phyloP scores from a whole-genome alignment of 108 stramenopile genomes.

The Ochromonas danica region DNA sequence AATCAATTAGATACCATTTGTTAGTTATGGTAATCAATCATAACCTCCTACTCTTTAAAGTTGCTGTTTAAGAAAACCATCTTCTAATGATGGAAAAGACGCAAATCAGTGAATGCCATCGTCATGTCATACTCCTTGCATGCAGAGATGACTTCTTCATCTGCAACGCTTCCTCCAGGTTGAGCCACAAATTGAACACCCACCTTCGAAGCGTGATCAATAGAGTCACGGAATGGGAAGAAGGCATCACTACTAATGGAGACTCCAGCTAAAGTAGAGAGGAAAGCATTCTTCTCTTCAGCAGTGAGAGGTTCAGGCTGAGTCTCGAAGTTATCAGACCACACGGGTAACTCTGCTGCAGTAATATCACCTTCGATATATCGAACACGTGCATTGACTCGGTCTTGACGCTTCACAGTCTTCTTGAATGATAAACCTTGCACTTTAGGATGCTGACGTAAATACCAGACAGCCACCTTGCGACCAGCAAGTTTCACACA shows the following conservation, averaged over 20 bases:
- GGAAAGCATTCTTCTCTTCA: slow-evolving; percentile 83
- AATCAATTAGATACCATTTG: no score
- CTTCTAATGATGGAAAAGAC: slow-evolving; percentile 95
- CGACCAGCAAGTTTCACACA: slow-evolving; percentile 97
- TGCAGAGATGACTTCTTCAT: slow-evolving; percentile 79
- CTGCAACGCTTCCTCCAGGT: slow-evolving; percentile 92
- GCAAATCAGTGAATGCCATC: slow-evolving; percentile 90
- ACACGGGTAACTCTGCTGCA: slow-evolving; percentile 76
- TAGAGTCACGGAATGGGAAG: slow-evolving; percentile 98
- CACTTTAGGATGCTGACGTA: slow-evolving; percentile 97
- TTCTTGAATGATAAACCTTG: slow-evolving; percentile 83
- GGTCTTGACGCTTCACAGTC: slow-evolving; percentile 91
- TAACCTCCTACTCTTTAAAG: no score
- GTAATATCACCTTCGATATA: slow-evolving; percentile 97
- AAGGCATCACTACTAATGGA: slow-evolving; percentile 91
- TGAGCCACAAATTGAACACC: slow-evolving; percentile 91
- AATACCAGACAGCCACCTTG: slow-evolving; percentile 91
- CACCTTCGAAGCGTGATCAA: slow-evolving; percentile 94
- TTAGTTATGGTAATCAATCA: no score
- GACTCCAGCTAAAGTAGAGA: slow-evolving; percentile 72
- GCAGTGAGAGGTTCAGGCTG: slow-evolving; percentile 80
- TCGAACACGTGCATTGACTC: slow-evolving; percentile 95
- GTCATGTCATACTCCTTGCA: slow-evolving; percentile 93
- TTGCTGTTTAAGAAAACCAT: no score
- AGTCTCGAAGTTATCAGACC: slow-evolving; percentile 77